Percentiles rank a stretch among this genome's conserved stretches.
These are phyloP conservation scores for Trichoderma atrobrunneum DNA, from an alignment of 2,329 filamentous ascomycete species.

Conservation along the genomic window DNA sequence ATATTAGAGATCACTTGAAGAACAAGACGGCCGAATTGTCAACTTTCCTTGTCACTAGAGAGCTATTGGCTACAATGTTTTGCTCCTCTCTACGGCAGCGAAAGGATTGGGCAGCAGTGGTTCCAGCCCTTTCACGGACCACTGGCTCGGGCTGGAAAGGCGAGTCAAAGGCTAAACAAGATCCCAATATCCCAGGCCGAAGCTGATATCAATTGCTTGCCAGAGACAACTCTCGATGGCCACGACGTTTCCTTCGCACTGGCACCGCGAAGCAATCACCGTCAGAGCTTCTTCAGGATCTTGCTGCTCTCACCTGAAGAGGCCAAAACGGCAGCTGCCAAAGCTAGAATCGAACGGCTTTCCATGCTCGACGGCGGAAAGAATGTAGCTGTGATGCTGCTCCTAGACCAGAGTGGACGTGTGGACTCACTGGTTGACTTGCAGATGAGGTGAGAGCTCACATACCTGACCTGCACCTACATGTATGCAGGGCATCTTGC, in stretches of 20 bases:
- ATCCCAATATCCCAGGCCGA: not conserved
- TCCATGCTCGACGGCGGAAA: constrained; percentile 39
- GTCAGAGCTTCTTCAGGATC: constrained; percentile 31
- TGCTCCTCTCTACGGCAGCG: constrained; percentile 40
- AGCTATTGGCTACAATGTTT: constrained; percentile 30
- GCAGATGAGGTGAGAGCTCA: constrained; percentile 41
- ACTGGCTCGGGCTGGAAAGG: constrained; percentile 28
- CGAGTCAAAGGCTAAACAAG: constrained; percentile 17
- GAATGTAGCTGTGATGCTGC: constrained; percentile 44
- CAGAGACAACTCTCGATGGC: constrained; percentile 42
- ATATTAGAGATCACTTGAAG: not conserved
- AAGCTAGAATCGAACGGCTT: constrained; percentile 40
- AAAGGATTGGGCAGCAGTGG: constrained; percentile 35
- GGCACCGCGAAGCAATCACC: not conserved
- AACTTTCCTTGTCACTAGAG: not conserved
- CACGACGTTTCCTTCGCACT: constrained; percentile 48
- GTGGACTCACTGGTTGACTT: constrained; percentile 40
- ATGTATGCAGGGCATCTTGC: not conserved
- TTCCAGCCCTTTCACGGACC: constrained; percentile 28
- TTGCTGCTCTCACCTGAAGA: constrained; percentile 42
- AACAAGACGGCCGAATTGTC: not conserved
- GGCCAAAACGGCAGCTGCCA: constrained; percentile 29
- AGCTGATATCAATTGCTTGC: not conserved
- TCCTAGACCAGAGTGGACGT: constrained; percentile 36
- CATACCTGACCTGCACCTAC: not conserved